These are phyloP conservation scores for Clonostachys rosea DNA, from an alignment of 2,329 filamentous ascomycete species.

Conservation along the genomic window DNA sequence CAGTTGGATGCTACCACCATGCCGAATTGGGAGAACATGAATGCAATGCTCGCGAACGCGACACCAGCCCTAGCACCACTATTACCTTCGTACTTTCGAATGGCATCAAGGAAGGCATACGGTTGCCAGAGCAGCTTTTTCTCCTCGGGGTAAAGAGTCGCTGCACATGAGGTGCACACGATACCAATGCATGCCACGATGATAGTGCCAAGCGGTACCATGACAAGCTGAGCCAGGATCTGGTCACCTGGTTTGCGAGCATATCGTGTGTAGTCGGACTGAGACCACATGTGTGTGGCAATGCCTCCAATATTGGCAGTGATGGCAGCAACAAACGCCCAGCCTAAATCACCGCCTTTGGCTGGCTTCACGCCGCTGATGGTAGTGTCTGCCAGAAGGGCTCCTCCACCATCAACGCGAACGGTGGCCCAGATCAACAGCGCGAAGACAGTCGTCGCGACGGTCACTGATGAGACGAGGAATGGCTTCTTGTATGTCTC, in stretches of 20 bases:
- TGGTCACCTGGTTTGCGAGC: constrained; percentile 18
- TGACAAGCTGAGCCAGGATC: constrained; percentile 15
- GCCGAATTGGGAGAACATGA: constrained; percentile 50
- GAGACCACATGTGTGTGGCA: constrained; percentile 16
- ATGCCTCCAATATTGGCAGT: constrained; percentile 20
- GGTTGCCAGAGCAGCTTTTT: constrained; percentile 18
- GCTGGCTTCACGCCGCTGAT: constrained; percentile 9
- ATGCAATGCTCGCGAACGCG: constrained; percentile 43
- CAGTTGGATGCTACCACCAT: constrained; percentile 56
- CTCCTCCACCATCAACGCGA: constrained; percentile 14
- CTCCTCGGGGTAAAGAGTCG: constrained; percentile 12
- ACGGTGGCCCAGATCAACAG: constrained; percentile 18
- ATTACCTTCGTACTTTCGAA: constrained; percentile 8
- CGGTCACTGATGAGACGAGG: constrained; percentile 11
- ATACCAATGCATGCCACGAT: constrained; percentile 18
- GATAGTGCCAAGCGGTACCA: constrained; percentile 10
- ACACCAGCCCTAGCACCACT: constrained; percentile 33
- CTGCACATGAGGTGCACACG: constrained; percentile 19
- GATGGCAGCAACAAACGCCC: constrained; percentile 17
- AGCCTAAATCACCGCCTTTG: constrained; percentile 9
- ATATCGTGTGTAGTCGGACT: constrained; percentile 21
- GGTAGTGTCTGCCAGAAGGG: constrained; percentile 10
- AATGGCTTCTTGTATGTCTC: constrained; percentile 16
- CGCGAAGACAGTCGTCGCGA: constrained; percentile 18
- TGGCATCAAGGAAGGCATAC: constrained; percentile 14